phyloP scores from a whole-genome alignment of 495 filamentous ascomycete genomes.

The Tuber microsphaerosporum region DNA sequence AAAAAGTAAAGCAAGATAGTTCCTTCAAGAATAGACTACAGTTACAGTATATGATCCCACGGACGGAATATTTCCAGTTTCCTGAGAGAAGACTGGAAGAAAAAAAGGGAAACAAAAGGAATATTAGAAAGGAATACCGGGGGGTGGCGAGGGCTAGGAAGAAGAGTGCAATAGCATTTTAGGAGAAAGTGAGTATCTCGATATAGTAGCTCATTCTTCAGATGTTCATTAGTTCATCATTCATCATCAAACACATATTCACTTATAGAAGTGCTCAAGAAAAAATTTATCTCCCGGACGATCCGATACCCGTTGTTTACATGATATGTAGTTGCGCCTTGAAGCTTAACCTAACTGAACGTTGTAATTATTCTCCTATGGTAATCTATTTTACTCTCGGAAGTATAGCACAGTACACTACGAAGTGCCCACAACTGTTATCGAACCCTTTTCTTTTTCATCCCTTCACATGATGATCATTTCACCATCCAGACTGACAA shows the following conservation, averaged over 20 bases:
- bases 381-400: background rate
- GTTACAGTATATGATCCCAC: background rate
- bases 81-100: background rate
- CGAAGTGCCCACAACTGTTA: background rate
- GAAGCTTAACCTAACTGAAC: background rate
- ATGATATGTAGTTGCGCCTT: background rate
- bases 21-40: background rate
- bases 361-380: background rate
- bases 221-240: background rate
- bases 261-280: background rate
- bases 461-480: background rate
- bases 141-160: background rate
- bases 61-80: background rate
- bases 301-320: background rate
- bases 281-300: background rate
- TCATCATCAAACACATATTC: background rate
- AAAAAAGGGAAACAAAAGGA: background rate
- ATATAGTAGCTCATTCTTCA: background rate
- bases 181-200: background rate
- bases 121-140: background rate
- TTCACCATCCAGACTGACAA: background rate
- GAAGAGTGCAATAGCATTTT: background rate
- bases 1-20: background rate
- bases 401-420: background rate
- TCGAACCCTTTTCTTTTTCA: background rate